Evolutionary conservation across 2,329 filamentous ascomycete genomes (phyloP), one percentile per base, ranked within the genome.

Genomic region (Neoarthrinium moseri): DNA sequence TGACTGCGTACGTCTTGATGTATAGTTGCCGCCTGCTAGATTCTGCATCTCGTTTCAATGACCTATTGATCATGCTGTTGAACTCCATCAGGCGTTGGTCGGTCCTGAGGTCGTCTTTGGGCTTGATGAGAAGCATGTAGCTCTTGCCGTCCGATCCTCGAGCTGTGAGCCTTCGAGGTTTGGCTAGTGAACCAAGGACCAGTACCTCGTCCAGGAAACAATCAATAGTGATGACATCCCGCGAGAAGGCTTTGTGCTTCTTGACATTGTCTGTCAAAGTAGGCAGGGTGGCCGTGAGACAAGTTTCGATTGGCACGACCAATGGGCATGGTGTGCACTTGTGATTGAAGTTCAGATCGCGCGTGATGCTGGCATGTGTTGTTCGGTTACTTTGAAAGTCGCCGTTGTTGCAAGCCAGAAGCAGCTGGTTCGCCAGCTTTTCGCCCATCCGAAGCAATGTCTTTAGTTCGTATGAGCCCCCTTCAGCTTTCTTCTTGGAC

Each of bases 31-130:
- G 83, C 63, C 89, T 87, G 66, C 89, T 95, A 13, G 91, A 89
- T 62, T 96, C 91, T 2, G 91, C 85, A 59, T 97, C 91, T 51
- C 88, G 84, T 62, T 96, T 96, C 46, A 99, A 71, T 3, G 92
- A 90, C 48, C 94, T 81, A 64, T 99, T 99, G 72, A 99, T 97
- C 81, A 97, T 94, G 36, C 87, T 84, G 64, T 97, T 99, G 74
- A 99, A 99, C 63, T 99, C 95, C 91, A 99, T 99, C 17, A 99
- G 83, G 42, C 94, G 89, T 65, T 97, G 92, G 59, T 99, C 95
- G 55, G 95, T 99, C 41, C 94, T 87, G 20, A 99, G 79, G 64
- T 99, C 95, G 63, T 99, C 94, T 65, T 97, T 97, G 7, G 94
- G 95, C 62, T 99, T 99, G 73, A 95, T 95, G 46, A 99, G 78